These are phyloP conservation scores for Saturnispora bothae DNA, from an alignment of 805 yeast genomes.

Conservation along the genomic window DNA sequence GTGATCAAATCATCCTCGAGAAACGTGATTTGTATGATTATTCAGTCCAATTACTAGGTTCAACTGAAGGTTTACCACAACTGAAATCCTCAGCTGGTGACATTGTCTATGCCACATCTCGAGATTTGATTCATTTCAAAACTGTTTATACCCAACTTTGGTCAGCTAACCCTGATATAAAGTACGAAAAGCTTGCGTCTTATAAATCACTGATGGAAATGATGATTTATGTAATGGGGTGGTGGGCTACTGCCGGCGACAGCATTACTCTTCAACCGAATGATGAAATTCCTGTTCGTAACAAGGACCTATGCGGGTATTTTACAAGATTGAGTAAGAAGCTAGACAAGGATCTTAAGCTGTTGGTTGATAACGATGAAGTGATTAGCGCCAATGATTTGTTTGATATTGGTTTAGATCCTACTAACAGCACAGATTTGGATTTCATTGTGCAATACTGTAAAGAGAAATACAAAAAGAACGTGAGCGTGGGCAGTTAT, in stretches of 20 bases:
- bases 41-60: conserved; percentile 25
- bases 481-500: conserved; percentile 31
- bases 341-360: conserved; percentile 30
- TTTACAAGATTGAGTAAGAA: conserved; percentile 40
- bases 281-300: conserved; percentile 18
- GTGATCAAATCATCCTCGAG: conserved; percentile 54
- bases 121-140: conserved; percentile 29
- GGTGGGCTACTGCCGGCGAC: conserved; percentile 88
- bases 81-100: conserved; percentile 11
- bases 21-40: conserved; percentile 43
- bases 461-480: conserved; percentile 37
- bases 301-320: conserved; percentile 32
- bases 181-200: conserved; percentile 12
- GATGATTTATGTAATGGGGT: conserved; percentile 60
- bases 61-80: conserved; percentile 19
- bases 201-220: conserved; percentile 11
- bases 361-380: conserved; percentile 23
- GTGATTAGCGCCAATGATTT: conserved; percentile 29
- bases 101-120: conserved; percentile 24
- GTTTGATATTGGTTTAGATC: conserved; percentile 50
- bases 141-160: conserved; percentile 18
- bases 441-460: conserved; percentile 35
- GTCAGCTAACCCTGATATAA: not conserved
- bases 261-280: conserved; percentile 20
- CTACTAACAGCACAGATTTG: conserved; percentile 36